Evolutionary conservation across 768 basidiomycete species (phyloP), one percentile per base, ranked within the genome.

Genomic region (Collybia nuda): DNA sequence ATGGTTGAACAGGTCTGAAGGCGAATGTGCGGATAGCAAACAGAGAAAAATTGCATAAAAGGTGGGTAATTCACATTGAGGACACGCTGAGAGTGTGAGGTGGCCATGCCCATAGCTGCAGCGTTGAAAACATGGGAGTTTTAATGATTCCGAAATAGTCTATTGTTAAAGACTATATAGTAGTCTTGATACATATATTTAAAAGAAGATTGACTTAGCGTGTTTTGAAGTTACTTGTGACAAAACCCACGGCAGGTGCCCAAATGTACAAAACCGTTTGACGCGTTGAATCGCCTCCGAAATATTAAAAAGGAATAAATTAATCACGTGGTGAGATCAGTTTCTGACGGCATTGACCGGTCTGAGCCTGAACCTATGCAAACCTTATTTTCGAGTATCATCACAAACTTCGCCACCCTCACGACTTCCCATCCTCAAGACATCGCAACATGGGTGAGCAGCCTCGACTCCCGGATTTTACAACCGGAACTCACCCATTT

Each of bases 361-460:
- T 50, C 74, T 62, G 73, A 68, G 69, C 53, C 59, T 65, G 47
- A 74, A 75, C 15, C 22, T 18, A 8, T 12, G 50, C 60, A 67
- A 77, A 77, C 74, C 70, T 75, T 76, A 74, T 65, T 70, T 54
- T 61, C 53, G 36, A 58, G 65, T 72, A 80, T 84, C 82, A 84
- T 81, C 82, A 75, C 67, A 73, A 72, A 74, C 67, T 57, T 60
- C 62, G 64, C 66, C 60, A 61, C 63, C 67, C 62, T 71, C 71
- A 71, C 67, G 72, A 73, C 63, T 62, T 72, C 65, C 67, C 72
- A 78, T 77, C 81, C 77, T 85, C 84, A 86, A 87, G 80, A 81
- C 82, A 74, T 63, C 73, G 75, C 76, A 76, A 74, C 74, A 90
- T 89, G 88, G 87, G 88, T 88, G 50, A 76, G 85, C 80, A 67